Conservation (phyloP, 1,284 basidiomycete genomes). For the Ustilago bromivora region DNA sequence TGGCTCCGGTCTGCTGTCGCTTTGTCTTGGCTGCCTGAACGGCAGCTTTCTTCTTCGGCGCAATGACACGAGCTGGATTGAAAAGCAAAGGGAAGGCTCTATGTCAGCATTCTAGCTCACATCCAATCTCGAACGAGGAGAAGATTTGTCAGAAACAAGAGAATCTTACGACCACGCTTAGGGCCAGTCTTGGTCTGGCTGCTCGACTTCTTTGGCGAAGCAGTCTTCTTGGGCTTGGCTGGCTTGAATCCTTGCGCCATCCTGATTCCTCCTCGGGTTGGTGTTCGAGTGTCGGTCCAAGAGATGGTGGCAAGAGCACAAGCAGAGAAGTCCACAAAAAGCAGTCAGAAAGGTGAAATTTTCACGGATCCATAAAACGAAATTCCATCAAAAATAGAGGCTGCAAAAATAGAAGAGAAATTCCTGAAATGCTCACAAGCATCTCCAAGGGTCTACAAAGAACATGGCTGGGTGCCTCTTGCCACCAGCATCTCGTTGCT, state of each 20-base stretch:
- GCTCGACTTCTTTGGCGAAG: conserved; percentile 32
- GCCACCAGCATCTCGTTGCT: not conserved
- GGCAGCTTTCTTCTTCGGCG: conserved; percentile 51
- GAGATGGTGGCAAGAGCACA: not conserved
- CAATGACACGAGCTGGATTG: conserved; percentile 50
- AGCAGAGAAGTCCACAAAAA: not conserved
- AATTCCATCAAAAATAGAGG: conserved; percentile 10
- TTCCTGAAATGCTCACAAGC: conserved; percentile 6
- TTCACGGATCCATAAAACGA: conserved; percentile 4
- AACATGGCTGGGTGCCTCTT: not conserved
- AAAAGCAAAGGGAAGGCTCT: not conserved
- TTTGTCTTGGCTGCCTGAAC: conserved; percentile 45
- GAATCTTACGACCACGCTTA: conserved; percentile 55
- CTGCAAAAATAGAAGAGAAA: conserved; percentile 6
- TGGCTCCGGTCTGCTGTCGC: conserved; percentile 51
- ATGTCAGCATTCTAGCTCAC: not conserved
- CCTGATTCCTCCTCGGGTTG: not conserved
- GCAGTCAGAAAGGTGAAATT: not conserved
- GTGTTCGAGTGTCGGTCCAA: conserved; percentile 1
- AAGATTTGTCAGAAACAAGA: not conserved
- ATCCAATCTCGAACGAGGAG: not conserved
- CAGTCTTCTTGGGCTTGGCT: conserved; percentile 45
- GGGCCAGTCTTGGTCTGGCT: conserved; percentile 47
- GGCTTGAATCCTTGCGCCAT: conserved; percentile 63
- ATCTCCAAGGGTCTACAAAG: not conserved